A percentile compares a stretch with the other conserved stretches of the same genome.
These are phyloP conservation scores for Nothophaeocryptopus gaeumannii DNA, from an alignment of 2,329 filamentous ascomycete species.

Conservation along the genomic window DNA sequence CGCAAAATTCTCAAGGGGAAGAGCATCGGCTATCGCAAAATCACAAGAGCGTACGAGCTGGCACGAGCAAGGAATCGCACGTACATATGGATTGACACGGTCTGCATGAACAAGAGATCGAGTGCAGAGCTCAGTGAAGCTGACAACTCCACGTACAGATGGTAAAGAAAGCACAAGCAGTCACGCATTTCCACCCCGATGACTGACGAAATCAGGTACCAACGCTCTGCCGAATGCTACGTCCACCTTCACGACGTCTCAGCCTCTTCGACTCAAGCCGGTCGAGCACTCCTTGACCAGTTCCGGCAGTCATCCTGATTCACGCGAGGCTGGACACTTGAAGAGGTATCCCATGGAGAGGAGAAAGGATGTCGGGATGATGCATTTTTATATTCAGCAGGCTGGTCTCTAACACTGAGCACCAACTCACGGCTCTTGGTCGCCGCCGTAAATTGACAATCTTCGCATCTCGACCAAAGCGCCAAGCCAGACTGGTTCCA, in stretches of 20 bases:
- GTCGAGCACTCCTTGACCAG: not conserved
- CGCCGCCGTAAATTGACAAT: no score
- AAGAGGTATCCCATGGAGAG: constrained; percentile 7
- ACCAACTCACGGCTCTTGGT: no score
- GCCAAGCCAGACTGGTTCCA: no score
- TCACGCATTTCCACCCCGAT: no score
- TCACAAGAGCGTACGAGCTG: constrained; percentile 8
- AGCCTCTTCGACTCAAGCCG: no score
- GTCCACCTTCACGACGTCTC: constrained; percentile 13
- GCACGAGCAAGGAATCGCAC: not conserved
- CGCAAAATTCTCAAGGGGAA: constrained; percentile 2
- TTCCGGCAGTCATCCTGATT: not conserved
- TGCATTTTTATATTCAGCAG: constrained; percentile 10
- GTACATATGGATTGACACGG: constrained; percentile 24
- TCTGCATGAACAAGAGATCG: constrained; percentile 22
- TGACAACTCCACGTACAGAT: constrained; percentile 3
- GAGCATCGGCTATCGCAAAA: constrained; percentile 13
- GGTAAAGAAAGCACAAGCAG: not conserved
- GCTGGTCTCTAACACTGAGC: constrained; percentile 3
- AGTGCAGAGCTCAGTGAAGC: constrained; percentile 14
- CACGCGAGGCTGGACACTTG: constrained; percentile 25
- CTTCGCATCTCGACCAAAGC: no score
- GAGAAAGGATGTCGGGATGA: constrained; percentile 1
- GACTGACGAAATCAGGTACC: constrained; percentile 4
- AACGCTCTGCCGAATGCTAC: constrained; percentile 1